phyloP scores from a whole-genome alignment of 108 stramenopile species.

The Bacterosira constricta region DNA sequence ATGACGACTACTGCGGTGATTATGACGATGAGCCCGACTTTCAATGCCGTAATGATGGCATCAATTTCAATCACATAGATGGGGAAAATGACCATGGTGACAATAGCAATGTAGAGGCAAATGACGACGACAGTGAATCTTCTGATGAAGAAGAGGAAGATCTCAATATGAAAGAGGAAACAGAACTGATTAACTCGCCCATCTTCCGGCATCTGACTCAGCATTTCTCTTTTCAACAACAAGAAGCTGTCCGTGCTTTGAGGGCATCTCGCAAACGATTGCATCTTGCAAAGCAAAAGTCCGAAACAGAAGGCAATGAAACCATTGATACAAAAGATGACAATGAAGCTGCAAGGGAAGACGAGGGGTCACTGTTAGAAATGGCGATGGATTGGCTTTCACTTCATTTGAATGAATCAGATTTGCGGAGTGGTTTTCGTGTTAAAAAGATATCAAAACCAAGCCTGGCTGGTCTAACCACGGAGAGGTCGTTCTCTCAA shows the following conservation, averaged over 20 bases:
- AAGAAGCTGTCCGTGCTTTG: conserved; percentile 42
- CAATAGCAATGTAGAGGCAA: not conserved
- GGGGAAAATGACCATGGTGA: not conserved
- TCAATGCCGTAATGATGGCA: not conserved
- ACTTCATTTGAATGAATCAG: conserved; percentile 64
- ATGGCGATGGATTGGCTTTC: conserved; percentile 82
- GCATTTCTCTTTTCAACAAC: conserved; percentile 55
- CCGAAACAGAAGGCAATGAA: not conserved
- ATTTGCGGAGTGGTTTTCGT: conserved; percentile 59
- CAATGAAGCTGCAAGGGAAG: conserved; percentile 7
- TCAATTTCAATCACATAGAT: not conserved
- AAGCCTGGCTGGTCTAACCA: not conserved
- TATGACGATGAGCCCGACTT: conserved; percentile 33
- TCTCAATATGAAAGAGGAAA: conserved; percentile 17
- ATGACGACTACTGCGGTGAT: conserved; percentile 35
- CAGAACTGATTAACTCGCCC: conserved; percentile 13
- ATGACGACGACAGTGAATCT: conserved; percentile 7
- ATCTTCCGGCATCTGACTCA: conserved; percentile 57
- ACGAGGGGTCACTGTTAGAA: conserved; percentile 29
- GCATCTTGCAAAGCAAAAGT: conserved; percentile 6
- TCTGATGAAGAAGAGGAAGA: conserved; percentile 5
- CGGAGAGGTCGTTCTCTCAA: not conserved
- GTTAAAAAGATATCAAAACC: conserved; percentile 32
- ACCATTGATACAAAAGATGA: conserved; percentile 1
- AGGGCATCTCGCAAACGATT: conserved; percentile 50